A percentile compares a stretch with the other conserved stretches of the same genome.
Conservation (phyloP, 2,329 filamentous ascomycete genomes). For the Aspergillus melleus region DNA sequence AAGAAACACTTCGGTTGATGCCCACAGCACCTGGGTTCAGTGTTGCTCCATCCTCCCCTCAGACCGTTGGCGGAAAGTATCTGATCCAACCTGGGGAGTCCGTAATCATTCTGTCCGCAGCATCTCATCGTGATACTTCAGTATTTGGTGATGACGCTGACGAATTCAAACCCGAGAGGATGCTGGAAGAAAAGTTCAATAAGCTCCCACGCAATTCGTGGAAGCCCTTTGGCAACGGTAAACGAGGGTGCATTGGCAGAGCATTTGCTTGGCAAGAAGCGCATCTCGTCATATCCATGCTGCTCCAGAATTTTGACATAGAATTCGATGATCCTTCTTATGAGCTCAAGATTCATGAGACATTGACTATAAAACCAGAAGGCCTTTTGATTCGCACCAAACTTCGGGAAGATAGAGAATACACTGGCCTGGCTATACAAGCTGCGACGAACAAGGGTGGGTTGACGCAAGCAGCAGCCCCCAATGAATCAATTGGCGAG, state of each 20-base stretch:
- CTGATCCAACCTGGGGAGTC: constrained; percentile 54
- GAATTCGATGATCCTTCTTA: constrained; percentile 58
- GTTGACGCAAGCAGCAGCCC: not conserved
- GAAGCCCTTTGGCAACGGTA: constrained; percentile 75
- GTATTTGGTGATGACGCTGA: constrained; percentile 66
- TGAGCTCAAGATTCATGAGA: constrained; percentile 37
- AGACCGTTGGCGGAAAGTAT: constrained; percentile 60
- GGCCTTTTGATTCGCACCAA: constrained; percentile 62
- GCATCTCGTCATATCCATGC: constrained; percentile 59
- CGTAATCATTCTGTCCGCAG: constrained; percentile 51
- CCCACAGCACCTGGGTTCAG: constrained; percentile 50
- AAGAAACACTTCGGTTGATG: constrained; percentile 63
- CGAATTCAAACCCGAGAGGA: constrained; percentile 69
- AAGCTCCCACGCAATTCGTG: constrained; percentile 58
- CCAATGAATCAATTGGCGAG: not conserved
- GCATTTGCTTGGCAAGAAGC: constrained; percentile 75
- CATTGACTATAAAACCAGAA: constrained; percentile 46
- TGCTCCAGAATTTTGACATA: constrained; percentile 73
- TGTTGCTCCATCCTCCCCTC: constrained; percentile 52
- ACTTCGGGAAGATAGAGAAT: constrained; percentile 46
- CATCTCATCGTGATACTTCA: constrained; percentile 60
- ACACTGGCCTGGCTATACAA: not conserved
- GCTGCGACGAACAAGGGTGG: not conserved
- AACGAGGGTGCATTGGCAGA: constrained; percentile 69
- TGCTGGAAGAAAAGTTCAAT: constrained; percentile 68